A percentile compares a stretch with the other conserved stretches of the same genome.
Conservation (phyloP, 1,284 basidiomycete species). For the Schizophyllum commune region DNA sequence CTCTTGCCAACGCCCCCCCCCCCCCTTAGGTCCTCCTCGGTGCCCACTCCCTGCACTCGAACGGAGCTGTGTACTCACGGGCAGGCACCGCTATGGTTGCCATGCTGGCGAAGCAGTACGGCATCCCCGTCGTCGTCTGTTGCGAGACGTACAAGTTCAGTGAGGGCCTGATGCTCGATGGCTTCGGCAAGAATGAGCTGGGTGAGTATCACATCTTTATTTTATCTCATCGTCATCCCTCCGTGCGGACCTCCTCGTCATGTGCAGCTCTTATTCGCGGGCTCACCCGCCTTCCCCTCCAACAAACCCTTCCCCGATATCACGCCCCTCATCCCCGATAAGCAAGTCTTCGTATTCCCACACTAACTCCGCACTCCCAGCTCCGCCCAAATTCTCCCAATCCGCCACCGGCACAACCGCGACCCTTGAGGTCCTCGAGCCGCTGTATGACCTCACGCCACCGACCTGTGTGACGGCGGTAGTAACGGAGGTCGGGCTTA, state of each 20-base stretch:
- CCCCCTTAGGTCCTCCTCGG: constrained; percentile 89
- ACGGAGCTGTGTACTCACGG: constrained; percentile 91
- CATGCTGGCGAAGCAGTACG: constrained; percentile 88
- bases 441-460: constrained; percentile 89
- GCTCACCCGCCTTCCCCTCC: no score
- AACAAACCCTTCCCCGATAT: no score
- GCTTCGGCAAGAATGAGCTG: constrained; percentile 93
- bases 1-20: no score
- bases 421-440: constrained; percentile 65
- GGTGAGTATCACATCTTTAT: constrained; percentile 37
- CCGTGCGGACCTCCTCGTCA: no score
- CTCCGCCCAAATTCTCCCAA: constrained; percentile 28
- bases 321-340: constrained; percentile 4
- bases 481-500: constrained; percentile 90
- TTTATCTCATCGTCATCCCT: background rate
- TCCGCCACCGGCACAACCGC: constrained; percentile 21
- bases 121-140: constrained; percentile 92
- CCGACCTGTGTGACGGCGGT: constrained; percentile 89
- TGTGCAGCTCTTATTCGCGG: no score
- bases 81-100: constrained; percentile 94
- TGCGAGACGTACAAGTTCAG: constrained; percentile 99
- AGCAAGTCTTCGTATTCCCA: no score
- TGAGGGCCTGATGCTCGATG: constrained; percentile 89
- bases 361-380: constrained; percentile 7
- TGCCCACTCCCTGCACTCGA: constrained; percentile 90